These are phyloP conservation scores for Daphne laureola DNA, from an alignment of 441 rosid genomes.

Conservation along the genomic window DNA sequence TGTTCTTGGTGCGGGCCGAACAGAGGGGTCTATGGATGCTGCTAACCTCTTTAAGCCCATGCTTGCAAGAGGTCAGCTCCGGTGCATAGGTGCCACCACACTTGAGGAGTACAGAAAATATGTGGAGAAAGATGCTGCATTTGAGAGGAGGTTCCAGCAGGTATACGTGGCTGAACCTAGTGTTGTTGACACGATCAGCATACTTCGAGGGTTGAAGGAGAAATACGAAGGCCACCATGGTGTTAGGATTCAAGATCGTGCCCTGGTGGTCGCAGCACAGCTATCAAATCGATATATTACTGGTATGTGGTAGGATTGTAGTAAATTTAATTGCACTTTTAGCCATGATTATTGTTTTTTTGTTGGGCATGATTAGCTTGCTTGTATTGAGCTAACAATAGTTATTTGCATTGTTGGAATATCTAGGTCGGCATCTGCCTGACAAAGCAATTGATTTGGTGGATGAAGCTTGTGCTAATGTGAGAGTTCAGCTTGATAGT, in stretches of 20 bases:
- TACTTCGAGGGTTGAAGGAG: constrained; percentile 90
- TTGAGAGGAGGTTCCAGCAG: constrained; percentile 90
- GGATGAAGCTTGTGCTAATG: constrained; percentile 96
- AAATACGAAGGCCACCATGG: constrained; percentile 95
- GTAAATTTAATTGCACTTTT: background rate
- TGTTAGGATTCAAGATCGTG: constrained; percentile 78
- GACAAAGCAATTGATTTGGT: constrained; percentile 94
- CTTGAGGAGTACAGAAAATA: constrained; percentile 85
- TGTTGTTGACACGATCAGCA: constrained; percentile 69
- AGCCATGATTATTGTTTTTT: background rate
- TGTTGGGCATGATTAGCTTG: background rate
- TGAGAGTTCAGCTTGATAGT: constrained; percentile 89
- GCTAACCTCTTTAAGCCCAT: constrained; percentile 91
- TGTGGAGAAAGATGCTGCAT: constrained; percentile 97
- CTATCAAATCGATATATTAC: constrained; percentile 78
- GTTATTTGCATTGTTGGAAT: background rate
- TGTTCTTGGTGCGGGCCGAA: constrained; percentile 80
- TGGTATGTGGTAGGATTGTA: constrained; percentile 29
- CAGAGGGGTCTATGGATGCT: constrained; percentile 92
- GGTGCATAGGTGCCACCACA: constrained; percentile 93
- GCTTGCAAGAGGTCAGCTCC: constrained; percentile 96
- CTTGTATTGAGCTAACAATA: no score
- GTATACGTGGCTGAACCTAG: constrained; percentile 98
- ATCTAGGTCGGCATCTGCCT: constrained; percentile 79
- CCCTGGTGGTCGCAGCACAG: constrained; percentile 78